Percentiles rank a stretch among this genome's conserved stretches.
Evolutionary conservation across 192 early-diverging fungal species (phyloP).

Genomic region (Spinellus fusiger): DNA sequence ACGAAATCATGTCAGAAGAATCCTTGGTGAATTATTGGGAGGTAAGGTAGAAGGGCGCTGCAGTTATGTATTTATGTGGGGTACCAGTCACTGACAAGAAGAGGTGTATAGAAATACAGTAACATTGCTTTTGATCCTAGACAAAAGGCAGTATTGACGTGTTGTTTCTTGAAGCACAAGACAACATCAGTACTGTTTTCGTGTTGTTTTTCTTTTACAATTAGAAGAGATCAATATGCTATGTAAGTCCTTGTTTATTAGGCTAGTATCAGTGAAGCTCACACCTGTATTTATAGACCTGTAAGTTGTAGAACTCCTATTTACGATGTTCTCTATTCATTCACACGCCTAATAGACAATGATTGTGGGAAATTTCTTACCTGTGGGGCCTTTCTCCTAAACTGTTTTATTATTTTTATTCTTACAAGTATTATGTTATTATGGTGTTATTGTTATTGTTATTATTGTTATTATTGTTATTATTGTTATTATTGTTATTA

Average conservation of each 20-base stretch:
- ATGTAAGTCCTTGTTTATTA: constrained; percentile 36
- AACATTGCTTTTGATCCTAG: constrained; percentile 95
- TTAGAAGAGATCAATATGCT: constrained; percentile 90
- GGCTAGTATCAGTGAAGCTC: neutral
- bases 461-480: neutral
- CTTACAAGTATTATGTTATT: neutral
- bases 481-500: neutral
- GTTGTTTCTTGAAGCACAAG: constrained; percentile 73
- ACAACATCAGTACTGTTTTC: constrained; percentile 47
- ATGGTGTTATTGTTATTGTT: neutral
- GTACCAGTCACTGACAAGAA: neutral
- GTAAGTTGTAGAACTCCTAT: constrained; percentile 22
- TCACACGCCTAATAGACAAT: no score
- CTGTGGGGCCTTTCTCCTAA: no score
- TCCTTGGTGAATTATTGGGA: constrained; percentile 98
- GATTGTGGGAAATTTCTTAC: neutral
- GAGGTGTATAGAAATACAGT: constrained; percentile 70
- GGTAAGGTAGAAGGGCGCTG: constrained; percentile 25
- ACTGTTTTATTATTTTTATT: no score
- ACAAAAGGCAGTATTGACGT: constrained; percentile 94
- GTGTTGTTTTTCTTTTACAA: constrained; percentile 95
- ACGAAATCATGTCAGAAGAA: constrained; percentile 84
- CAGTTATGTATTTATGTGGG: neutral
- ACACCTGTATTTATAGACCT: constrained; percentile 20
- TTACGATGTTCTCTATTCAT: neutral